A percentile compares a stretch with the other conserved stretches of the same genome.
Conservation (phyloP, 192 early-diverging fungal species). For the Cladochytrium replicatum region DNA sequence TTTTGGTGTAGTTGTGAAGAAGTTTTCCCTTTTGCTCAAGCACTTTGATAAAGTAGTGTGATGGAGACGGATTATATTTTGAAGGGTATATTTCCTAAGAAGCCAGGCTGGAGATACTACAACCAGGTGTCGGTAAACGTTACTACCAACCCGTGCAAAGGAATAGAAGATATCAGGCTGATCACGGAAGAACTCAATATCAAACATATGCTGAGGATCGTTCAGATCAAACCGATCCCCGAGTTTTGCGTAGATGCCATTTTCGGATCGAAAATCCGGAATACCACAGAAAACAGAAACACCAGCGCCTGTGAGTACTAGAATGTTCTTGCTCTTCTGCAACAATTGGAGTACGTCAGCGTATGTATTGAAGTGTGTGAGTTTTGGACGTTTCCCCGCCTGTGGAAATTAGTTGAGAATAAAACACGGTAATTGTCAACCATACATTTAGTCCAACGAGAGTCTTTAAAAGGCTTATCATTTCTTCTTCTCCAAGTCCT, state of each 20-base stretch:
- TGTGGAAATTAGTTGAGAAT: no score
- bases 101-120: background rate
- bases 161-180: conserved; percentile 91
- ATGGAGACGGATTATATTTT: conserved; percentile 77
- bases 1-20: conserved; percentile 92
- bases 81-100: conserved; percentile 71
- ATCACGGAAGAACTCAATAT: conserved; percentile 80
- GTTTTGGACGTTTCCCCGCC: no score
- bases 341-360: conserved; percentile 57
- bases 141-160: conserved; percentile 62
- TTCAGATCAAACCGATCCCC: conserved; percentile 77
- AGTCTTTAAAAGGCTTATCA: no score
- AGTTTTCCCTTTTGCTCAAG: conserved; percentile 78
- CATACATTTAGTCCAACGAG: no score
- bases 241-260: conserved; percentile 81
- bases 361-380: no score
- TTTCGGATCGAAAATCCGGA: conserved; percentile 90
- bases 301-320: conserved; percentile 87
- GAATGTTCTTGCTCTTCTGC: conserved; percentile 51
- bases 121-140: background rate
- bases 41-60: conserved; percentile 80
- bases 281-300: conserved; percentile 93
- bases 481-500: no score
- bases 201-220: conserved; percentile 96
- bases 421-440: no score